Conservation (phyloP, 768 basidiomycete species). For the Strobilomyces dryophilus region DNA sequence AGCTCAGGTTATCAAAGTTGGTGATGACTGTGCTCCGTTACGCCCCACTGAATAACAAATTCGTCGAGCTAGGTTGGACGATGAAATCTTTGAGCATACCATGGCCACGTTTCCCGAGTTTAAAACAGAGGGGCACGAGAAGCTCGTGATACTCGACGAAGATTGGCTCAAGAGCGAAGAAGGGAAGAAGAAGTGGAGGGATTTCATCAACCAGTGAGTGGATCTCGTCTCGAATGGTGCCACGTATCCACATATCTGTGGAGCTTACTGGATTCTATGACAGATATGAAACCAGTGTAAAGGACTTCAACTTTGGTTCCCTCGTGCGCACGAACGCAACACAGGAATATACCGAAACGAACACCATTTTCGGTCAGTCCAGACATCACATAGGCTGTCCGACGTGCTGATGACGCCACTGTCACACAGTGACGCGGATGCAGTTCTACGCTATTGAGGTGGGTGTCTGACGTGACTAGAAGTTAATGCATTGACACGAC, state of each 20-base stretch:
- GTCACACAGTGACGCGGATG: constrained; percentile 17
- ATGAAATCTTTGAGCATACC: constrained; percentile 83
- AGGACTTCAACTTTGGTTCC: constrained; percentile 96
- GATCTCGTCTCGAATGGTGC: neutral
- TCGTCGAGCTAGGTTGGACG: constrained; percentile 61
- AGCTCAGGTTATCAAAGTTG: constrained; percentile 81
- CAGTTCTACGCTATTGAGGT: constrained; percentile 95
- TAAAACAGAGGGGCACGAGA: constrained; percentile 41
- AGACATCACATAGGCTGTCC: neutral
- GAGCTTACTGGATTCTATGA: constrained; percentile 7
- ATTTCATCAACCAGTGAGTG: constrained; percentile 72
- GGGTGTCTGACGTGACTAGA: constrained; percentile 10
- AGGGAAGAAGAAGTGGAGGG: constrained; percentile 89
- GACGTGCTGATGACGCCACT: constrained; percentile 9
- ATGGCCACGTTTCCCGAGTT: constrained; percentile 81
- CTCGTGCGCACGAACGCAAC: constrained; percentile 78
- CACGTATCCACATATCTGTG: neutral
- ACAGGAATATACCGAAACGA: constrained; percentile 83
- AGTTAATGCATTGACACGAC: neutral
- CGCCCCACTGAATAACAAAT: constrained; percentile 11
- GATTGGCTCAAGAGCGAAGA: constrained; percentile 86
- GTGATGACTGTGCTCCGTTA: constrained; percentile 16
- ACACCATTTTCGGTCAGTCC: constrained; percentile 85
- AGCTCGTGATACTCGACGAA: constrained; percentile 68
- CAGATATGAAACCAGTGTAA: constrained; percentile 86